Base-by-base conservation (phyloP, 1,284 basidiomycete species). In the Thecaphora thlaspeos region DNA sequence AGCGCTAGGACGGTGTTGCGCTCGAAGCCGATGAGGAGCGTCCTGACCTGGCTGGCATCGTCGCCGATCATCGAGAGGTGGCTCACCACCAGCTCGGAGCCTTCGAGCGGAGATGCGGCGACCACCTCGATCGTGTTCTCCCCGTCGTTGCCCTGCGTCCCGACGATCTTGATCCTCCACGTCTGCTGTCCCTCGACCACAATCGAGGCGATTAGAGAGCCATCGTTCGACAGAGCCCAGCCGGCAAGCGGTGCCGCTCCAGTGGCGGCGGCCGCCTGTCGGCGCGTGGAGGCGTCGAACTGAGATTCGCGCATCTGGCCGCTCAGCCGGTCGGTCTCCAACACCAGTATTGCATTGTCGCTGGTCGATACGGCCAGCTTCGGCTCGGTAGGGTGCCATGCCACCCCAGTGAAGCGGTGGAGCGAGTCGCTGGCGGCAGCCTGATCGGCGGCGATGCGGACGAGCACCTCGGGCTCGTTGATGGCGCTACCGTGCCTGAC, bases 341-440 rank as follows among this genome's bases (percentile, higher is more conserved):
- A 23, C 21, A 60, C 36, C 12, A 60, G 38, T 40, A 60, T 45
- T 21, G 51, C 43, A 39, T 36, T 51, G 40, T 54, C 51, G 46
- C 51, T 60, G 15, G 57, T 60, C 11, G 57, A 51, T 42, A 60
- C 48, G 21, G 57, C 57, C n/a, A 60, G 45, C 42, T 37, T 60
- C 4, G 52, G 48, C 28, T 51, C 4, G 26, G 41, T 45, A 2
- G 52, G 57, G 24, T 55, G 48, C 52, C 52, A 60, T 12, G 43
- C 45, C 21, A 60, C 51, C 22, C 52, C 48, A 15, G 48, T 51
- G 49, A 60, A 55, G 36, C 57, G 48, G 24, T 55, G 43, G 9
- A 46, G 26, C 36, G 32, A 50, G 50, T 0, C 51, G 44, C 7
- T 11, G 7, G 7, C 26, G 32, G 42, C 44, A 23, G 50, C 43